These are phyloP conservation scores for Penicillium olsonii DNA, from an alignment of 2,329 filamentous ascomycete species.

Conservation along the genomic window DNA sequence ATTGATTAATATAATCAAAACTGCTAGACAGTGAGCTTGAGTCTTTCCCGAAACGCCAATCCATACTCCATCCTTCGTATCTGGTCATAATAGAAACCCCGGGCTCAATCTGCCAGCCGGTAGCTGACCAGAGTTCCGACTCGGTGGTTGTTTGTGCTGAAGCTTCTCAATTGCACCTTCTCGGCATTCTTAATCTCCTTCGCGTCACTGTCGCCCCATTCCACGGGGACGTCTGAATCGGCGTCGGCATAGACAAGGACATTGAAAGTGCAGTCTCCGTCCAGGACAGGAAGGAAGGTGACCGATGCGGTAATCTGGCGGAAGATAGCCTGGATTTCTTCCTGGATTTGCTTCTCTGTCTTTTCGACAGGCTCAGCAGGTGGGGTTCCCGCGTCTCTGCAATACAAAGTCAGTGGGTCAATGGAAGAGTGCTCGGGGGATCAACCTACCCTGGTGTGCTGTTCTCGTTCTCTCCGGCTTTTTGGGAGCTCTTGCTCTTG, in stretches of 20 bases:
- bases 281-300: constrained; percentile 90
- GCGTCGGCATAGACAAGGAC: constrained; percentile 97
- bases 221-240: constrained; percentile 92
- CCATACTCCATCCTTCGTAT: constrained; percentile 25
- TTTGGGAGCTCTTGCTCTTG: constrained; percentile 53
- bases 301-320: constrained; percentile 97
- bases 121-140: constrained; percentile 97
- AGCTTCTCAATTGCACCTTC: constrained; percentile 91
- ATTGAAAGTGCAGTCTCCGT: constrained; percentile 97
- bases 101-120: constrained; percentile 51
- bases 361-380: constrained; percentile 61
- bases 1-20: constrained; percentile 1
- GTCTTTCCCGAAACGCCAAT: constrained; percentile 24
- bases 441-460: constrained; percentile 53
- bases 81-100: constrained; percentile 17
- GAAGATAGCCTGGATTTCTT: constrained; percentile 95
- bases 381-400: constrained; percentile 32
- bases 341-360: constrained; percentile 89
- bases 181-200: constrained; percentile 95
- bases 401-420: constrained; percentile 5
- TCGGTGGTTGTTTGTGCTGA: constrained; percentile 90
- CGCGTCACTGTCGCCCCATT: constrained; percentile 97
- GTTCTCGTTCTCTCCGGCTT: constrained; percentile 69
- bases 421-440: no score
- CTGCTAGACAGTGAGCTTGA: background rate